A percentile compares a stretch with the other conserved stretches of the same genome.
Conservation (phyloP, 2,329 filamentous ascomycete species). For the Cladorrhinum sp. region DNA sequence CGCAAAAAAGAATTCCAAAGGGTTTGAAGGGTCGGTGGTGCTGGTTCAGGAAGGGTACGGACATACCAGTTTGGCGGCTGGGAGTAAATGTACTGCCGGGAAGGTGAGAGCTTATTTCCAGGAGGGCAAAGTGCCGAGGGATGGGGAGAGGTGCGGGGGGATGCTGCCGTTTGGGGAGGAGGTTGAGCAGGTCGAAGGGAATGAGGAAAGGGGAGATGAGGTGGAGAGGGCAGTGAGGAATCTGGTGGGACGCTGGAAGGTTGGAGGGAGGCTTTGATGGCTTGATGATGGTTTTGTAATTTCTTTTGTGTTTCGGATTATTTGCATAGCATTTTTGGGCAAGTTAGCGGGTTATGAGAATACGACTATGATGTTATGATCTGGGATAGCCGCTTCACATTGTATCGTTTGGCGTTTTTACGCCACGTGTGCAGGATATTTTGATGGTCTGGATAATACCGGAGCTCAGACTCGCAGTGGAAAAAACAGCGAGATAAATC, state of each 20-base stretch:
- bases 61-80: conserved; percentile 47
- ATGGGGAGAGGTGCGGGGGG: conserved; percentile 44
- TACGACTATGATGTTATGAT: too few relatives aligned
- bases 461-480: too few relatives aligned
- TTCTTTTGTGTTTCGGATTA: too few relatives aligned
- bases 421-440: too few relatives aligned
- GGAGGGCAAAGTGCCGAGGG: conserved; percentile 43
- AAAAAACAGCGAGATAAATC: too few relatives aligned
- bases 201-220: conserved; percentile 6
- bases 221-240: conserved; percentile 11
- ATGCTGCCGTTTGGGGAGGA: conserved; percentile 39
- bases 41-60: conserved; percentile 51
- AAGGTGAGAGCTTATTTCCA: conserved; percentile 45
- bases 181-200: background rate
- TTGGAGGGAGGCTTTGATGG: background rate
- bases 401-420: too few relatives aligned
- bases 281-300: background rate
- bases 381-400: too few relatives aligned
- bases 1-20: conserved; percentile 41
- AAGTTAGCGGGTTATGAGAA: too few relatives aligned
- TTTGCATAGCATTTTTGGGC: too few relatives aligned
- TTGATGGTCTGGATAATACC: too few relatives aligned
- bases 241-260: background rate
- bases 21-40: conserved; percentile 45
- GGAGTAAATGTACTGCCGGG: conserved; percentile 43